Evolutionary conservation across 1,284 basidiomycete genomes (phyloP).

Genomic region (Caloboletus firmus): DNA sequence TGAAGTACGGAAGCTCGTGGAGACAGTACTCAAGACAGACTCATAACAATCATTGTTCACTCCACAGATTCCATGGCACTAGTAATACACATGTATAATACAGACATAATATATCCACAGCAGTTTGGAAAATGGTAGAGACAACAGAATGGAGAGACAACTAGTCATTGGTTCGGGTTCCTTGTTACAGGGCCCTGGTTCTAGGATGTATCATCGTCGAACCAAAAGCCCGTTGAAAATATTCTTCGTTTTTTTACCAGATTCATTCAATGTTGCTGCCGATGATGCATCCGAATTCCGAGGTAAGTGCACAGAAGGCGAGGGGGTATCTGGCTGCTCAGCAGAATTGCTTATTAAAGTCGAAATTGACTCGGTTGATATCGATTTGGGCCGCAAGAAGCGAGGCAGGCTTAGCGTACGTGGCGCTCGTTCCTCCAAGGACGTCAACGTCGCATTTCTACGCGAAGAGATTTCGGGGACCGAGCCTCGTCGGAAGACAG

Average conservation of each 20-base stretch:
- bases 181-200: background rate
- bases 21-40: constrained; percentile 50
- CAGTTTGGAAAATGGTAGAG: constrained; percentile 6
- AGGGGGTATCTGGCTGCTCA: constrained; percentile 11
- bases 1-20: constrained; percentile 73
- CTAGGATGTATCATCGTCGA: constrained; percentile 27
- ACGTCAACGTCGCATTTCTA: constrained; percentile 3
- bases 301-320: constrained; percentile 3
- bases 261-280: constrained; percentile 19
- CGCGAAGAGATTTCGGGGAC: constrained; percentile 30
- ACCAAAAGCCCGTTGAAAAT: constrained; percentile 33
- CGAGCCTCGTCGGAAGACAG: constrained; percentile 31
- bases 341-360: constrained; percentile 18
- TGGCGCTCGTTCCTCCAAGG: constrained; percentile 20
- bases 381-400: constrained; percentile 34
- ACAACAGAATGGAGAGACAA: background rate
- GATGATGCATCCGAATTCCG: constrained; percentile 8
- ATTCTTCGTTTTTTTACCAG: constrained; percentile 29
- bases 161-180: background rate
- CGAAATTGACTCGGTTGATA: constrained; percentile 34
- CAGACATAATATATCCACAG: constrained; percentile 29
- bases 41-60: constrained; percentile 7
- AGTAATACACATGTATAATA: constrained; percentile 23
- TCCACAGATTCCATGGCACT: constrained; percentile 4
- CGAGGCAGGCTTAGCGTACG: constrained; percentile 20